A percentile compares a stretch with the other conserved stretches of the same genome.
Evolutionary conservation across 1,284 basidiomycete species (phyloP).

Genomic region (Anthracocystis walkeri): DNA sequence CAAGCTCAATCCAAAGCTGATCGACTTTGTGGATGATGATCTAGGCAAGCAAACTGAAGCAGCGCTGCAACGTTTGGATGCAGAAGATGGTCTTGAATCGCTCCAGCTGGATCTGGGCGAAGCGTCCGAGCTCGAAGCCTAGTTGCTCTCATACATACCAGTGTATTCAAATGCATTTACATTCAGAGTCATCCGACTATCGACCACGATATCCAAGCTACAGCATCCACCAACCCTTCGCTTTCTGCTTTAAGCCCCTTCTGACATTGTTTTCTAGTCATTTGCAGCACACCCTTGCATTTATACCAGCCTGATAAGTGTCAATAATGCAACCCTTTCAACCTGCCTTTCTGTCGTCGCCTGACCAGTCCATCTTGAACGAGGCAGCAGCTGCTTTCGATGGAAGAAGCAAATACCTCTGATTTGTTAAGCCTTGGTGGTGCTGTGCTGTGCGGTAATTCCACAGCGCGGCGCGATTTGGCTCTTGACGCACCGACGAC

Average conservation of each 20-base stretch:
- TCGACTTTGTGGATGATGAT: slow-evolving; percentile 46
- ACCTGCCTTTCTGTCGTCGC: too few relatives aligned
- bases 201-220: too few relatives aligned
- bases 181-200: too few relatives aligned
- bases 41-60: slow-evolving; percentile 41
- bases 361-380: too few relatives aligned
- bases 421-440: not conserved
- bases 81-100: slow-evolving; percentile 25
- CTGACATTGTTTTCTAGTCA: too few relatives aligned
- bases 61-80: slow-evolving; percentile 17
- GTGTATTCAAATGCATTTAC: too few relatives aligned
- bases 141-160: not conserved
- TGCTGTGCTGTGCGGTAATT: slow-evolving; percentile 4
- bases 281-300: too few relatives aligned
- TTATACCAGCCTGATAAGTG: too few relatives aligned
- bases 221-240: too few relatives aligned
- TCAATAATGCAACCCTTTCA: too few relatives aligned
- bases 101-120: slow-evolving; percentile 36
- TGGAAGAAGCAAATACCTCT: not conserved
- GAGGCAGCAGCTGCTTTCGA: too few relatives aligned
- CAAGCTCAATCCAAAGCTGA: slow-evolving; percentile 36
- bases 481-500: not conserved
- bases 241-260: too few relatives aligned
- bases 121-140: slow-evolving; percentile 2
- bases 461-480: slow-evolving; percentile 7